Base-by-base conservation (phyloP, 2,329 filamentous ascomycete species). In the Trichoderma semiorbis region DNA sequence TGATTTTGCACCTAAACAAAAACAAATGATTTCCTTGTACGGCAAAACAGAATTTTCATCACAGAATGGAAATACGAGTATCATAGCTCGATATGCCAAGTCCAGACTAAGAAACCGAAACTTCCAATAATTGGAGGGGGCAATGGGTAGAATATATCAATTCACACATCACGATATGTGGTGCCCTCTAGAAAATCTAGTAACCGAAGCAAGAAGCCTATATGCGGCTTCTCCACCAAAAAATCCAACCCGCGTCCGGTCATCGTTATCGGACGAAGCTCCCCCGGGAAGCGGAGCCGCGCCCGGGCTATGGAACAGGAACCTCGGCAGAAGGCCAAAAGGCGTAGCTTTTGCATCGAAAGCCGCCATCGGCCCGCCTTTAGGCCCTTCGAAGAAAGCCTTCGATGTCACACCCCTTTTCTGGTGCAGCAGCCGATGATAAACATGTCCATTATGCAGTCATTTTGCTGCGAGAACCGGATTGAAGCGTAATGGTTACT, bases 361-460 rank as follows among this genome's bases (percentile, higher is more conserved):
- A 28, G 21, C 39, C 60, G 68, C 60, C 60, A 64, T 64, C 68
- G 68, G 68, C 68, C 68, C 43, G 68, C 60, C 50, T 64, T 70
- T 70, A 57, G 60, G 14, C 21, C 58, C 32, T 10, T 53, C 14
- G 7, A 16, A 28, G 5, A 32, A 39, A 18, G 7, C 39, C 36
- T 69, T 60, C 55, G n/a, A 47, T 47, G 7, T 18, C n/a, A 43
- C 39, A 43, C 18, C 65, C 34, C 21, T 55, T 55, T 24, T 60
- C 30, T 43, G 3, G 16, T 43, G 16, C 58, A 39, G 58, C 32
- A 2, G 12, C 14, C 21, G 34, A 30, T 43, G 39, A 43, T 43
- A 43, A 39, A 57, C 53, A 21, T 30, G 26, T n/a, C n/a, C n/a
- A n/a, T 2, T n/a, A 30, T 21, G 6, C n/a, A 34, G 30, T 34